Evolutionary conservation across 78 protist genomes (phyloP).

Genomic region (slime mould (Dictyostelium discoideum)): dicty_2.7 NC_007091.3:2012001-2012500

Average conservation of each 20-base stretch:
- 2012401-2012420: too few species aligned
- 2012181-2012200: neutral
- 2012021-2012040: neutral
- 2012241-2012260: neutral
- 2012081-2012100: neutral
- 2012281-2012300: neutral
- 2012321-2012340: neutral
- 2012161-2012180: neutral
- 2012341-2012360: neutral
- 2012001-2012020: neutral
- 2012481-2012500: too few species aligned
- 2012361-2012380: neutral
- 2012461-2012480: too few species aligned
- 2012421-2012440: too few species aligned
- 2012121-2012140: neutral
- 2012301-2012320: neutral
- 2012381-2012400: neutral
- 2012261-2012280: neutral
- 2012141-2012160: neutral
- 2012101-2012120: neutral
- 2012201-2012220: neutral
- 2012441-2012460: too few species aligned
- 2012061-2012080: neutral
- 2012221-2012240: neutral
- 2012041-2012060: neutral